phyloP scores from a whole-genome alignment of 2,329 filamentous ascomycete species.

The Thyridium curvatum region DNA sequence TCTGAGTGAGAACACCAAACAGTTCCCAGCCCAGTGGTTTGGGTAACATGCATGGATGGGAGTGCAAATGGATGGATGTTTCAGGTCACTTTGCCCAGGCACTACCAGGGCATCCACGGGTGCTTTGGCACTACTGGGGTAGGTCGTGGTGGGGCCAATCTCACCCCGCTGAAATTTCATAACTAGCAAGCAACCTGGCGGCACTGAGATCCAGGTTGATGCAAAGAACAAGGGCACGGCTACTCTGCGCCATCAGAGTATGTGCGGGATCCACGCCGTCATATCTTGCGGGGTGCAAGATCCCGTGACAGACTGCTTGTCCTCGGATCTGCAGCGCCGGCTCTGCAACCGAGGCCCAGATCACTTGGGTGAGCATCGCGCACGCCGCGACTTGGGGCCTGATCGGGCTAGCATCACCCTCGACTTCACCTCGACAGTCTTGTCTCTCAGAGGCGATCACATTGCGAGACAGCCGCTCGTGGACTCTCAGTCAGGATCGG shows the following conservation, averaged over 20 bases:
- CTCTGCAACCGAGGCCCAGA: conserved; percentile 56
- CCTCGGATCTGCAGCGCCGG: conserved; percentile 31
- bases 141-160: too few species aligned
- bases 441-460: conserved; percentile 76
- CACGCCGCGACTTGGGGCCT: not conserved
- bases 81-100: too few species aligned
- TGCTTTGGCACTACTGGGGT: too few species aligned
- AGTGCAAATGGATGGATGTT: too few species aligned
- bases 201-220: too few species aligned
- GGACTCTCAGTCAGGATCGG: conserved; percentile 47
- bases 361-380: conserved; percentile 35
- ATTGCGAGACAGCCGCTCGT: conserved; percentile 68
- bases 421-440: conserved; percentile 73
- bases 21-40: too few species aligned
- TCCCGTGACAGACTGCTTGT: conserved; percentile 12
- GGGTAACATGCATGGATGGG: too few species aligned
- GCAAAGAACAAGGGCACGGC: too few species aligned
- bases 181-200: too few species aligned
- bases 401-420: conserved; percentile 34
- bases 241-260: conserved; percentile 19
- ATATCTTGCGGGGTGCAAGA: conserved; percentile 31
- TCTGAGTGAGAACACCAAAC: too few species aligned
- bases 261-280: conserved; percentile 56
- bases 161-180: too few species aligned
- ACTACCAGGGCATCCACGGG: too few species aligned